Base-by-base conservation (phyloP, 306 rosid species). In the Cicer arietinum region DNA sequence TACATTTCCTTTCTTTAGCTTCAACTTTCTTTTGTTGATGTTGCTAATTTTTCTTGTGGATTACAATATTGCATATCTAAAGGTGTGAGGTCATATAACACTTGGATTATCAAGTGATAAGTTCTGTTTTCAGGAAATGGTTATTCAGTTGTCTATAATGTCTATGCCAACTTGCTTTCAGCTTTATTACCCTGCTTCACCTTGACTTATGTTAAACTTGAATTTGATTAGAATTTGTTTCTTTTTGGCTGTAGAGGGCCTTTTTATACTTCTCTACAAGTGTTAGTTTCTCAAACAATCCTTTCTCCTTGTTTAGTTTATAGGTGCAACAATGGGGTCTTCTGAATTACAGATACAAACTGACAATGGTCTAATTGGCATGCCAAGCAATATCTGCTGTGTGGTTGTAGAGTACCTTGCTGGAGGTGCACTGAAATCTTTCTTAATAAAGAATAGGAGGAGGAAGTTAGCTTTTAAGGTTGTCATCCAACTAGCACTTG, bases 241-340 rank as follows among this genome's bases (percentile, higher is more conserved):
- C 45, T 8, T 42, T 42, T 42, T 42, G 5, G 45, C 45, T 7
- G 45, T 42, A 1, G 45, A 42, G 10, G 45, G 45, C 2, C 45
- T 8, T 6, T 42, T 42, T 42, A 42, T 42, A 25, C 59, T 67
- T 69, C 8, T 82, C 14, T 75, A n/a, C 61, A 60, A 53, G 25
- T 3, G 8, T 30, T 30, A 30, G 37, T 30, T 30, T 30, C 37
- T 30, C 37, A 30, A 30, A 30, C 56, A 51, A n/a, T 18, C 61
- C 42, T 46, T 18, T 52, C 75, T 80, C 71, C 39, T 17, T 80
- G 76, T 84, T 65, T 83, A 94, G 98, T 94, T 94, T 78, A 90
- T 91, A 67, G 98, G 98, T 51, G 98, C 98, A 22, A 91, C 91
- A 59, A 91, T 94, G 97, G 96, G 96, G 11, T 87, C 98, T 10